These are phyloP conservation scores for Boletus reticulatus DNA, from an alignment of 768 basidiomycete genomes.

Conservation along the genomic window DNA sequence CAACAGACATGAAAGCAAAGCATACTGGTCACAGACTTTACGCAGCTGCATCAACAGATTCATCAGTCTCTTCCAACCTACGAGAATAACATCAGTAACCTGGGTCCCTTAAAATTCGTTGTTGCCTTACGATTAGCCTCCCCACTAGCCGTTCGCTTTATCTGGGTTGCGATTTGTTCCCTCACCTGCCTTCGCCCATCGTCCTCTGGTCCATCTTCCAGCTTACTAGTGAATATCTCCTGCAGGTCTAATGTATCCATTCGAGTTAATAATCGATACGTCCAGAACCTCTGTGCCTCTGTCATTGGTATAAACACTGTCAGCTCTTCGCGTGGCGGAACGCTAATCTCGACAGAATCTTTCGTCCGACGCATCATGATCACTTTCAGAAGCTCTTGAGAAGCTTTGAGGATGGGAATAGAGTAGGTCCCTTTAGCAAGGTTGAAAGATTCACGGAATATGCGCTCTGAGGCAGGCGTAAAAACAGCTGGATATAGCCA, in stretches of 20 bases:
- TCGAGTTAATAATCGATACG: conserved; percentile 50
- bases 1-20: neutral
- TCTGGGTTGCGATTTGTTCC: conserved; percentile 37
- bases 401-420: conserved; percentile 44
- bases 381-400: conserved; percentile 45
- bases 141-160: conserved; percentile 30
- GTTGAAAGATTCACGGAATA: conserved; percentile 54
- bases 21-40: conserved; percentile 68
- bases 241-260: conserved; percentile 48
- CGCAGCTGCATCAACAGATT: conserved; percentile 72
- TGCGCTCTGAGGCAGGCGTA: conserved; percentile 42
- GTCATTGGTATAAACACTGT: conserved; percentile 57
- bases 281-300: conserved; percentile 64
- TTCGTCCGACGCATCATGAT: conserved; percentile 67
- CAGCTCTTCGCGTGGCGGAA: conserved; percentile 58
- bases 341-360: conserved; percentile 42
- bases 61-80: conserved; percentile 57
- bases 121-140: conserved; percentile 30
- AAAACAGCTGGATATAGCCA: conserved; percentile 58
- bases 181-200: conserved; percentile 41
- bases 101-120: neutral
- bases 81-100: neutral
- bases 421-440: conserved; percentile 52
- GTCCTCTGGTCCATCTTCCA: conserved; percentile 29
- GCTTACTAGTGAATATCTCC: conserved; percentile 42